phyloP scores from a whole-genome alignment of 2,329 filamentous ascomycete genomes.

The Trichoderma semiorbis region DNA sequence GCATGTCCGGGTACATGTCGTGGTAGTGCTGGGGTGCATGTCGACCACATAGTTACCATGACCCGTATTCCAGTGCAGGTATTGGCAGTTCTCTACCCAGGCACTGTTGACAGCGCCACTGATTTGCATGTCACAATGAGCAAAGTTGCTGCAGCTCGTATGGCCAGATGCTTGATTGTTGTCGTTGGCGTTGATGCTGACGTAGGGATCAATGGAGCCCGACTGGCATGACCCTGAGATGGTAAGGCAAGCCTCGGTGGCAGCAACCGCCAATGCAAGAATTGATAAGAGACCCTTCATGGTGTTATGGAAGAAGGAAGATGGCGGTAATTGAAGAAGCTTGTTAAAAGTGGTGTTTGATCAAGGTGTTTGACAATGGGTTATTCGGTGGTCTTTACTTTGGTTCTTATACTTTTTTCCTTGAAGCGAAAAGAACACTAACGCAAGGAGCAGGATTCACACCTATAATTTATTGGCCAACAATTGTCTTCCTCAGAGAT shows the following conservation, averaged over 20 bases:
- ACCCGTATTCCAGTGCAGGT: background rate
- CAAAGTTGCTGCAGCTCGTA: background rate
- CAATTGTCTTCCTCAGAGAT: background rate
- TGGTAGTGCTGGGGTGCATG: background rate
- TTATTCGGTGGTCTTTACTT: background rate
- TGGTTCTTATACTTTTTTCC: background rate
- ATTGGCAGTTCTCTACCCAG: background rate
- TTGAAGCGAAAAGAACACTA: background rate
- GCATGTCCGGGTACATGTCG: background rate
- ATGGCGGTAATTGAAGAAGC: background rate
- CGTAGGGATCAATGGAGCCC: background rate
- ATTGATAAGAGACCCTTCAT: background rate
- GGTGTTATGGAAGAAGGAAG: background rate
- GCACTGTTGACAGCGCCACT: background rate
- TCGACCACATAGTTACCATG: background rate
- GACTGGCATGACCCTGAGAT: background rate
- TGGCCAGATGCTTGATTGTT: background rate
- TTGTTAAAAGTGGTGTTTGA: background rate
- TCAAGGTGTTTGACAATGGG: background rate
- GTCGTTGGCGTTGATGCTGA: background rate
- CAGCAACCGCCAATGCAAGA: background rate
- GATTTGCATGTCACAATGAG: background rate
- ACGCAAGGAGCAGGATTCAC: background rate
- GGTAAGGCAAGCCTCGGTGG: background rate
- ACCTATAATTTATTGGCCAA: background rate